Evolutionary conservation across 352 stramenopile genomes (phyloP), one percentile per base, ranked within the genome.

Genomic region (Pilasporangium apinafurcum): DNA sequence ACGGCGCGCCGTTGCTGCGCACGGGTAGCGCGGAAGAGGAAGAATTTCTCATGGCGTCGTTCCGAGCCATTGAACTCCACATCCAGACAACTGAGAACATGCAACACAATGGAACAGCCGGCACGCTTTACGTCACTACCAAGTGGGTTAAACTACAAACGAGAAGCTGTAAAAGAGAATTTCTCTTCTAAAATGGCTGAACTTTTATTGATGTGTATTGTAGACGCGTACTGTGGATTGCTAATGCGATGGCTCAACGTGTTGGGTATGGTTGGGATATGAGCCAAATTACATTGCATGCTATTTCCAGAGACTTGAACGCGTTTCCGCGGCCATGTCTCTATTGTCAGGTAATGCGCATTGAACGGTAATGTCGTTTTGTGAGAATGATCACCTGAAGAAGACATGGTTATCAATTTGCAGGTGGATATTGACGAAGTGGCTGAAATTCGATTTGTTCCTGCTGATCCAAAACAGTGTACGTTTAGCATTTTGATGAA

Each of bases 231-330:
- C 50, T 86, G 37, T 92, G 79, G 79, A 53, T 92, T 18, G 56
- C 65, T 13, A 56, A 67, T 16, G 51, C 48, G 17, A 32, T 56
- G 7, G 60, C 48, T 5, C 27, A 37, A 29, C 60, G 54, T 28
- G 64, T 87, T 1, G 80, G 80, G 25, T 88, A 83, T 43, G 76
- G 66, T 12, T 92, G 80, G 80, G 74, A 89, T 37, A 85, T 84
- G 51, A 72, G 53, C 29, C 48, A 56, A 8, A 60, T 92, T 29
- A 84, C 69, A 16, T 58, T 92, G 39, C 80, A 92, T 41, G 80
- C 80, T 24, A 87, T 92, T 42, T 88, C 77, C 24, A 68, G 77
- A 34, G 80, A 92, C 56, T 55, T 54, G 1, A 48, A 29, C 8
- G 74, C 74, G 13, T 92, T 90, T 51, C 65, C 66, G 4, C 56